phyloP scores from a whole-genome alignment of 2,329 filamentous ascomycete genomes.

The Sordariomycetes sp. region DNA sequence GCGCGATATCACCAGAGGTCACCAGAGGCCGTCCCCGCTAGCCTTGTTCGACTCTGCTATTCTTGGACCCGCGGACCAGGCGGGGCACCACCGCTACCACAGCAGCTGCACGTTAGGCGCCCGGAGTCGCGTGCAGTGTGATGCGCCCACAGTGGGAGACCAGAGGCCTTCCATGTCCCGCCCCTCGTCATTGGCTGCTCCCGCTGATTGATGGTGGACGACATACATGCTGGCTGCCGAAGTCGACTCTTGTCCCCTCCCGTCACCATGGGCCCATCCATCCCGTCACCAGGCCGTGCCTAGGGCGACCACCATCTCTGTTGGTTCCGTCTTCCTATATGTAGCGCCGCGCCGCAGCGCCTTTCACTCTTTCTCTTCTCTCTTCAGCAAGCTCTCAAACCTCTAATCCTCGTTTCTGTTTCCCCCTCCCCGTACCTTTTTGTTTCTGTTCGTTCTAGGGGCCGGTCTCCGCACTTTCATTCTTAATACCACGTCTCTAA shows the following conservation, averaged over 20 bases:
- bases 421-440: constrained; percentile 24
- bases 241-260: too few relatives aligned
- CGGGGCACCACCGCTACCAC: not conserved
- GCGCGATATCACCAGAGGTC: not conserved
- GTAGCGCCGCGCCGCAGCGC: constrained; percentile 23
- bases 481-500: constrained; percentile 24
- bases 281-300: not conserved
- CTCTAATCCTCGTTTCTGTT: constrained; percentile 42
- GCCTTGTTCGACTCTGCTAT: not conserved
- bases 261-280: not conserved
- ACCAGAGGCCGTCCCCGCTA: not conserved
- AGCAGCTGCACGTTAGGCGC: constrained; percentile 1
- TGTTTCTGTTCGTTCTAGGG: constrained; percentile 33
- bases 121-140: constrained; percentile 1
- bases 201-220: constrained; percentile 1
- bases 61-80: not conserved
- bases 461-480: constrained; percentile 42
- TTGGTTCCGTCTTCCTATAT: constrained; percentile 3
- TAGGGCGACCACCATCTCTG: not conserved
- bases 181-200: not conserved
- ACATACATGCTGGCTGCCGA: too few relatives aligned
- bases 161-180: not conserved
- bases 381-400: constrained; percentile 60
- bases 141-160: not conserved
- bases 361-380: constrained; percentile 31